Evolutionary conservation across 768 basidiomycete species (phyloP), one percentile per base, ranked within the genome.

Genomic region (Tylopilus vinaceipallidus): DNA sequence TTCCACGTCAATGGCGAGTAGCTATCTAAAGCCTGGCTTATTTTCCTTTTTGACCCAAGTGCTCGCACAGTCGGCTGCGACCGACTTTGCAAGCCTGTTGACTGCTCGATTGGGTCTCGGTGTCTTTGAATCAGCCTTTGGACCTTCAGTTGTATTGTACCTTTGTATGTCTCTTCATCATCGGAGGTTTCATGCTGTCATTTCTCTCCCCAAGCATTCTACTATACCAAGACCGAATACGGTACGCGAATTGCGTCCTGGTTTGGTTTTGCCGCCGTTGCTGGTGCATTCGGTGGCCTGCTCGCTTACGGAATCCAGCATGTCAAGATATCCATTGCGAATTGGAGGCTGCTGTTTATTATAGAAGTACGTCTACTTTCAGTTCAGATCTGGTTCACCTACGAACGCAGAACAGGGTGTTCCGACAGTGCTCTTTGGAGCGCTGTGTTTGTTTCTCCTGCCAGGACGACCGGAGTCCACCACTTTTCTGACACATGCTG

Each of bases 1-100:
- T 22, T 88, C 88, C 9, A 82, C 83, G 3, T 71, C 84, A 16
- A 86, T 88, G 86, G 86, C 84, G 49, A 35, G 45, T 33, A 14
- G 13, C 43, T 19, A 10, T 36, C 11, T 20, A 12, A 3, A 2
- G 19, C 19, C n/a, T 32, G 22, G 3, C 14, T 11, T 34, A 20
- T 29, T 29, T 29, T 29, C 19, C 34, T 30, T 16, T 33, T 53
- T 16, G 47, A 13, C 16, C 29, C 20, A 43, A 29, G 8, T 23
- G 24, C 37, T 7, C 19, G 6, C n/a, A 11, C 39, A 70, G 69
- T 57, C 70, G 26, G 42, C 46, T 11, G 57, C 65, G 2, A 62
- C 52, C 17, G 49, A 57, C 40, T 70, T 71, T 46, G 19, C 60
- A 9, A 51, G 53, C 17, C 62, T 71, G 30, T 41, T 72, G 14